Evolutionary conservation across 148 eudicot species (phyloP).

Genomic region (Salicornia ramosissima): DNA sequence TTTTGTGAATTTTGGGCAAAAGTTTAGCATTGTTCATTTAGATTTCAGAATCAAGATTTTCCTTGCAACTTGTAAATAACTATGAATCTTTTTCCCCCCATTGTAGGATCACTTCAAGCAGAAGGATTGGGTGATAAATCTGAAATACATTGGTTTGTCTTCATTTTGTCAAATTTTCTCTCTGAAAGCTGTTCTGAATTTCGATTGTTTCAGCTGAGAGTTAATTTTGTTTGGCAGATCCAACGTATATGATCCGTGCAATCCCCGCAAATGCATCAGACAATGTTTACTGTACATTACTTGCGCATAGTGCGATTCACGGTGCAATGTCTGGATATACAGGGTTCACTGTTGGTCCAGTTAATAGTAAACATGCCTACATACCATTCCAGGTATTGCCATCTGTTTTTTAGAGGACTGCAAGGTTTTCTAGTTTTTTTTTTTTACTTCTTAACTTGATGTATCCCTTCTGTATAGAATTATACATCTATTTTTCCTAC

Average conservation of each 20-base stretch:
- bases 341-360: constrained; percentile 42
- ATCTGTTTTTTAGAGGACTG: no score
- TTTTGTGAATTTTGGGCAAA: neutral
- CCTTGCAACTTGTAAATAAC: neutral
- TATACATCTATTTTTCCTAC: neutral
- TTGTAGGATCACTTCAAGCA: constrained; percentile 42
- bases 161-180: constrained; percentile 4
- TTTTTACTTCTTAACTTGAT: no score
- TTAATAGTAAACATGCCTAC: constrained; percentile 40
- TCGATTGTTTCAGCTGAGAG: neutral
- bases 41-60: neutral
- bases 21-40: no score
- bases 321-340: constrained; percentile 52
- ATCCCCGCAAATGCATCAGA: constrained; percentile 42
- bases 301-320: constrained; percentile 44
- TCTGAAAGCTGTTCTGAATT: neutral
- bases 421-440: no score
- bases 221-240: constrained; percentile 23
- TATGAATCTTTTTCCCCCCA: neutral
- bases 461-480: no score
- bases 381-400: constrained; percentile 32
- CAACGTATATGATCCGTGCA: constrained; percentile 42
- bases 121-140: constrained; percentile 33
- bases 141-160: constrained; percentile 45
- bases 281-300: constrained; percentile 40